Evolutionary conservation across 2,329 filamentous ascomycete genomes (phyloP).

Genomic region (Phaeosphaeriaceae sp.): DNA sequence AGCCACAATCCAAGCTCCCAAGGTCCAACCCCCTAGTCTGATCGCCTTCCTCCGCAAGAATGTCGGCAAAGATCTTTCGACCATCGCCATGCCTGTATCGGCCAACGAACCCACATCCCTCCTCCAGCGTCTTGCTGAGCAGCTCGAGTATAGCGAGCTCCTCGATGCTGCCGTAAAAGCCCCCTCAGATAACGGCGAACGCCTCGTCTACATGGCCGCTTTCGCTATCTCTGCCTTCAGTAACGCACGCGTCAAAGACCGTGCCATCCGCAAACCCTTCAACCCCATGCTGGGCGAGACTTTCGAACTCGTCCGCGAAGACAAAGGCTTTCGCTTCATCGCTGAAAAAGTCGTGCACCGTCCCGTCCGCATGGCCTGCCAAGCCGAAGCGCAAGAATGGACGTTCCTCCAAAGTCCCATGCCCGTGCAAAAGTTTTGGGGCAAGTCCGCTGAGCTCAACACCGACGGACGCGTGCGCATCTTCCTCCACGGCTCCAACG

Average conservation of each 20-base stretch:
- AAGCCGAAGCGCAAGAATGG: constrained; percentile 87
- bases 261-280: constrained; percentile 93
- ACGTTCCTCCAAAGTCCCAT: constrained; percentile 85
- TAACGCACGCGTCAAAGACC: constrained; percentile 81
- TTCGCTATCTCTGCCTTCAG: constrained; percentile 92
- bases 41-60: constrained; percentile 97
- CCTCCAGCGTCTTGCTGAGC: constrained; percentile 87
- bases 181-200: constrained; percentile 67
- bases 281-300: constrained; percentile 97
- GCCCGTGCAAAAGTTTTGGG: constrained; percentile 97
- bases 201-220: constrained; percentile 83
- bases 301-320: constrained; percentile 87
- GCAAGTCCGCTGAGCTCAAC: constrained; percentile 92
- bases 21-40: constrained; percentile 82
- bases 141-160: constrained; percentile 87
- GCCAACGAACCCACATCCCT: constrained; percentile 92
- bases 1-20: constrained; percentile 73
- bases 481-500: constrained; percentile 75
- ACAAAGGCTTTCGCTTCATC: constrained; percentile 87
- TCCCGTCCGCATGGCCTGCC: constrained; percentile 89
- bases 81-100: constrained; percentile 96
- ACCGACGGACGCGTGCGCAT: constrained; percentile 88
- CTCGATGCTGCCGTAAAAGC: constrained; percentile 69
- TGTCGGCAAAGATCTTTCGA: constrained; percentile 95
- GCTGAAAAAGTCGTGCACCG: constrained; percentile 95